phyloP scores from a whole-genome alignment of 768 basidiomycete species.

The Suillus americanus region DNA sequence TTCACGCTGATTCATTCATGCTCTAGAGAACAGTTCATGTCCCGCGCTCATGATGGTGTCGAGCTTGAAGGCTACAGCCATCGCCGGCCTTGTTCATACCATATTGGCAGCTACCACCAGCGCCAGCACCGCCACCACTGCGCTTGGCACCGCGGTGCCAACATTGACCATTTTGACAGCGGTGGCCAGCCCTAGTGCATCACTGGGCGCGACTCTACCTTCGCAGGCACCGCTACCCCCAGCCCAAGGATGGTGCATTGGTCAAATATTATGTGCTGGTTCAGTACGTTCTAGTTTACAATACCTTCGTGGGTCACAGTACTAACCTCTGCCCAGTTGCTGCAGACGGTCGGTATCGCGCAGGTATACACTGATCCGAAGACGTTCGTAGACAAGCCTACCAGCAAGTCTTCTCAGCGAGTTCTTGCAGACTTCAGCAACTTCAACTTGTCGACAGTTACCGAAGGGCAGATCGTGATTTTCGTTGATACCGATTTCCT shows the following conservation, averaged over 20 bases:
- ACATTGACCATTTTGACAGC: conserved; percentile 56
- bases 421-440: conserved; percentile 69
- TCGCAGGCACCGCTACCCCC: conserved; percentile 67
- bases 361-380: conserved; percentile 76
- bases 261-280: conserved; percentile 80
- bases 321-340: conserved; percentile 43
- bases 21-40: conserved; percentile 51
- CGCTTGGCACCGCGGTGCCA: conserved; percentile 21
- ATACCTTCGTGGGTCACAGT: not conserved
- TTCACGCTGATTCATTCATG: not conserved
- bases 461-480: conserved; percentile 60
- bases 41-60: conserved; percentile 30
- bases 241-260: conserved; percentile 73
- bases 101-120: conserved; percentile 17
- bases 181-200: conserved; percentile 60
- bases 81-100: conserved; percentile 16
- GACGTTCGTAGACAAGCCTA: conserved; percentile 90
- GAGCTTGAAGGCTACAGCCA: conserved; percentile 8
- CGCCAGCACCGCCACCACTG: conserved; percentile 6
- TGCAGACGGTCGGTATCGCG: conserved; percentile 86
- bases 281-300: conserved; percentile 41
- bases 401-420: conserved; percentile 57
- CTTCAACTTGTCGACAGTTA: conserved; percentile 40
- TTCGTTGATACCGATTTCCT: conserved; percentile 77
- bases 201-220: conserved; percentile 54